These are phyloP conservation scores for Gardenia jasminoides DNA, from an alignment of 257 asterid genomes.

Conservation along the genomic window DNA sequence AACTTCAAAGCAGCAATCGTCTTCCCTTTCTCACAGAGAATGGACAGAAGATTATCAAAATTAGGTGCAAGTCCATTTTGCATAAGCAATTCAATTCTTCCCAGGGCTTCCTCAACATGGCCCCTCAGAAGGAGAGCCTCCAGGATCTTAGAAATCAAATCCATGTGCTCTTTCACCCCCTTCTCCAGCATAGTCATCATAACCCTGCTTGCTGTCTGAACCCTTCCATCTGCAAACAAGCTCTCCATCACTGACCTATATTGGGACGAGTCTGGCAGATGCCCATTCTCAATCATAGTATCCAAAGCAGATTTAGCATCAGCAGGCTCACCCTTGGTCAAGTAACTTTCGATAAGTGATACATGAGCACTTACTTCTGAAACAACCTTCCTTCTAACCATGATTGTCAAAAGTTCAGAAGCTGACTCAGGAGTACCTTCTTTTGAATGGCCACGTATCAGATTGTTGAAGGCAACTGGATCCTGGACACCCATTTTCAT, in stretches of 20 bases:
- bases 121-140: conserved; percentile 88
- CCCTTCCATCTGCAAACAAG: conserved; percentile 85
- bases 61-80: conserved; percentile 64
- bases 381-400: conserved; percentile 63
- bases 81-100: conserved; percentile 78
- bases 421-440: conserved; percentile 80
- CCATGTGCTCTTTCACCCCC: conserved; percentile 68
- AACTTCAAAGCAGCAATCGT: conserved; percentile 77
- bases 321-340: conserved; percentile 70
- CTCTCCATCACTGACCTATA: conserved; percentile 75
- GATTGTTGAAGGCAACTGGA: conserved; percentile 57
- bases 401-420: conserved; percentile 63
- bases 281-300: conserved; percentile 81
- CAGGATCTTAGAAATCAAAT: conserved; percentile 60
- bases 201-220: conserved; percentile 92
- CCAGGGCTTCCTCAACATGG: conserved; percentile 91
- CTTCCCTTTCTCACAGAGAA: conserved; percentile 73
- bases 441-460: conserved; percentile 69
- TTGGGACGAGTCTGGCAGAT: conserved; percentile 69
- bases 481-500: conserved; percentile 91
- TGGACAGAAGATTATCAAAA: conserved; percentile 52
- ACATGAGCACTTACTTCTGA: conserved; percentile 55
- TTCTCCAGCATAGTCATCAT: conserved; percentile 92
- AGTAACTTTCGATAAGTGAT: conserved; percentile 59
- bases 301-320: conserved; percentile 84